Evolutionary conservation across 768 basidiomycete genomes (phyloP), one percentile per base, ranked within the genome.

Genomic region (Termitomyces titanicus): DNA sequence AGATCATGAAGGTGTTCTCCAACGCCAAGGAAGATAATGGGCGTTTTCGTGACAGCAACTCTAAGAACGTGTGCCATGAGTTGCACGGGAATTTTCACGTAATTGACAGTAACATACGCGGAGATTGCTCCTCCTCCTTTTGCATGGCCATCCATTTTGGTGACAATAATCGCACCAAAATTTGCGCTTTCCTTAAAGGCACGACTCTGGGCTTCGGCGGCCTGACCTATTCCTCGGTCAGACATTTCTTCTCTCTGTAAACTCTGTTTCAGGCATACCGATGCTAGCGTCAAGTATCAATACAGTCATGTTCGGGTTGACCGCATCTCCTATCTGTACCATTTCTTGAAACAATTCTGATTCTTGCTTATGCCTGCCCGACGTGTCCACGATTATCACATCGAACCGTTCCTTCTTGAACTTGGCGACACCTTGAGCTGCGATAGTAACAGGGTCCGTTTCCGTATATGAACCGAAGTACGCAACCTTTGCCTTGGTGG

Each of bases 381-480:
- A 95, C 0, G 97, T 99, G 70, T 99, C 97, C 47, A 99, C 96
- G 55, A 99, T 97, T 64, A 99, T 95, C 43, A 99, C 92, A 56
- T 99, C 97, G 66, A 99, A 98, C 35, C 94, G 81, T 69, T 98
- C 96, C 75, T 98, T 94, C 74, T 94, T 92, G 80, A 99, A 99
- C 70, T 99, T 98, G 11, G 85, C 75, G 10, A 98, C 97, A 68
- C 97, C 97, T 67, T 96, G 86, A 1, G 90, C 86, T 11, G 97
- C 95, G 62, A 97, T 98, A 0, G 86, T 79, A 7, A 98, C 97
- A 2, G 97, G 97, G 69, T 99, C 95, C 17, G 94, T 98, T 72
- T 99, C 97, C 37, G 97, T 99, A 73, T 99, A 98, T 50, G 92
- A 94, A 20, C 97, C 97, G 73, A 94, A 99, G 80, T 97, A 99